A percentile compares a stretch with the other conserved stretches of the same genome.
phyloP scores from a whole-genome alignment of 768 basidiomycete species.

The Russula vinacea region DNA sequence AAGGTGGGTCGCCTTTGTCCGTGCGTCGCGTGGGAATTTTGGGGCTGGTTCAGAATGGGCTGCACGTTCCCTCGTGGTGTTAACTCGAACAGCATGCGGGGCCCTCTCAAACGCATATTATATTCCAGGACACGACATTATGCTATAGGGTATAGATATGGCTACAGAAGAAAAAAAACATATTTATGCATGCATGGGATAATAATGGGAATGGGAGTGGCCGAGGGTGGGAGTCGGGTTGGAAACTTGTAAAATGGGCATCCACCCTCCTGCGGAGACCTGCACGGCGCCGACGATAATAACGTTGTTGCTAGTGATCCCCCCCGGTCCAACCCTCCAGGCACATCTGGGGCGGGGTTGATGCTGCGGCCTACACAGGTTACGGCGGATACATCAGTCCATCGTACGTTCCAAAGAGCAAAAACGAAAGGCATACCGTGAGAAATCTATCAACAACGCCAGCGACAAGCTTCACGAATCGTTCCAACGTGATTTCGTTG shows the following conservation, averaged over 20 bases:
- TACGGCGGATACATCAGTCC: background rate
- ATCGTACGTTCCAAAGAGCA: background rate
- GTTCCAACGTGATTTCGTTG: slow-evolving; percentile 27
- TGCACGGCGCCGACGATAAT: slow-evolving; percentile 23
- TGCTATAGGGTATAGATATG: slow-evolving; percentile 3
- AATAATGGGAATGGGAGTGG: background rate
- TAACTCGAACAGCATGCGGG: too few relatives aligned
- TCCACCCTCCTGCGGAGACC: slow-evolving; percentile 27
- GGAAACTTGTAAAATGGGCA: slow-evolving; percentile 25
- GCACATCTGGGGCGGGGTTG: background rate
- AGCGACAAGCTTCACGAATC: slow-evolving; percentile 23
- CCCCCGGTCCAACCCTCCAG: slow-evolving; percentile 11
- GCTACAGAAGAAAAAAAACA: background rate
- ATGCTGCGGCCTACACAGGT: slow-evolving; percentile 1
- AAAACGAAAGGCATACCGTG: slow-evolving; percentile 4
- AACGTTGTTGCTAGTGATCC: slow-evolving; percentile 16
- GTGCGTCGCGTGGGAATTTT: slow-evolving; percentile 11
- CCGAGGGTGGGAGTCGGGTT: background rate
- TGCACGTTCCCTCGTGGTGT: too few relatives aligned
- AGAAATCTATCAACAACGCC: slow-evolving; percentile 27
- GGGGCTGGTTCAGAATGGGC: background rate
- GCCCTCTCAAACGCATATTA: background rate
- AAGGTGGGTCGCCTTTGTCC: background rate
- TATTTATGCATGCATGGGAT: background rate
- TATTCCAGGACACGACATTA: slow-evolving; percentile 3